Evolutionary conservation across 768 basidiomycete species (phyloP), one percentile per base, ranked within the genome.

Genomic region (Rhizopogon sp.): DNA sequence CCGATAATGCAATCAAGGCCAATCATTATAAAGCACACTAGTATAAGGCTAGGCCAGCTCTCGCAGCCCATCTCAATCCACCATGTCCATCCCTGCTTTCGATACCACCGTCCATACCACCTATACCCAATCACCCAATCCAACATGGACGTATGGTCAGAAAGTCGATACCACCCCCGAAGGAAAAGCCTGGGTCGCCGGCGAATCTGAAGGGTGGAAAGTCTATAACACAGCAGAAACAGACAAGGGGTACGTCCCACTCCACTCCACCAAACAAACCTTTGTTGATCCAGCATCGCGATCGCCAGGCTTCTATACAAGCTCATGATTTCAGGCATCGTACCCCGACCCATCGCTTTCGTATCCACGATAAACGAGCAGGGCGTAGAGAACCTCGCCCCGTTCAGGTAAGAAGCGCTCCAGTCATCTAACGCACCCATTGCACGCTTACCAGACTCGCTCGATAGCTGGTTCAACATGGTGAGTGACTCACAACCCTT

Each of bases 271-370:
- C 7, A 20, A 1, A 14, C 11, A 39, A 25, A 25, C 25, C 3
- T 25, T 25, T 25, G 25, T 43, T 47, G 5, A 31, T 17, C 1
- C 39, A n/a, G 11, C 39, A 31, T 6, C 11, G 29, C 33, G 41
- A 17, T 17, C 17, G 41, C 11, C 43, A 73, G 68, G 11, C 35
- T 55, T 37, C 50, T 74, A 14, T 72, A 77, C 60, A 62, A 53
- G 39, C 56, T 74, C 22, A 57, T 76, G 66, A 69, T 71, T 25
- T 69, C 70, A 47, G 74, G 74, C 9, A 62, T 78, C 44, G 64
- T 70, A 1, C 78, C 79, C 0, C 64, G 78, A n/a, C 79, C 78
- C 7, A 73, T 79, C 33, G 77, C 74, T 2, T 76, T 78, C 53
- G 68, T 77, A 8, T 75, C 76, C 17, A 70, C 72, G 28, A 52